Evolutionary conservation across 768 basidiomycete genomes (phyloP), one percentile per base, ranked within the genome.

Genomic region (Termitomyces sp.): DNA sequence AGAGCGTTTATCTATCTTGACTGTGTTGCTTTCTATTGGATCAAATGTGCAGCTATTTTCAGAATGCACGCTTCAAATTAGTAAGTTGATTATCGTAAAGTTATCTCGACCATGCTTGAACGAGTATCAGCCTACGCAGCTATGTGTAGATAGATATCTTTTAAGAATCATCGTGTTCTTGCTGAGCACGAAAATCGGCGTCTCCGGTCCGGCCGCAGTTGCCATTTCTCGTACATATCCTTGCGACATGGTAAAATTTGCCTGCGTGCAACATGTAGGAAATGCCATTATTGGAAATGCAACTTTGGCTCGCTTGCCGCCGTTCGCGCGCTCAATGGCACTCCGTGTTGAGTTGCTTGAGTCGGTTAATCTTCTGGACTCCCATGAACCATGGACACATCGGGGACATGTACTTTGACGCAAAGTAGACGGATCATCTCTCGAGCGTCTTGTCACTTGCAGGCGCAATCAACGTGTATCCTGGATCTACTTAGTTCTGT

Each of bases 401-500:
- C 54, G 18, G 18, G 47, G 36, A 49, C 43, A 47, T 44, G 53
- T 33, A 49, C 46, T 28, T 28, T 28, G n/a, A 42, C 47, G 36
- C 53, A 50, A 58, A 46, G 32, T 24, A 56, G 49, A 45, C 35
- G n/a, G 44, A 52, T 51, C 35, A 58, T 61, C 55, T 58, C 45
- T 66, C 53, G 58, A 57, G 47, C 61, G 57, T 68, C 65, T 65
- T 63, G 62, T 68, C 66, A 64, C 50, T 28, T 20, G 48, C 61
- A 54, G 61, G 63, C 59, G 62, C 49, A 60, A 56, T 64, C 48
- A 52, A 57, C 58, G 44, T 54, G 32, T 53, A 47, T 46, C 16
- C 30, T 53, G 6, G 44, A 44, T 54, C 38, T 55, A 56, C 57
- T 43, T 46, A 50, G 26, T 36, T 32, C 30, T 53, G 35, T 51